These are phyloP conservation scores for Farysia itapuensis DNA, from an alignment of 1,284 basidiomycete species.

Conservation along the genomic window DNA sequence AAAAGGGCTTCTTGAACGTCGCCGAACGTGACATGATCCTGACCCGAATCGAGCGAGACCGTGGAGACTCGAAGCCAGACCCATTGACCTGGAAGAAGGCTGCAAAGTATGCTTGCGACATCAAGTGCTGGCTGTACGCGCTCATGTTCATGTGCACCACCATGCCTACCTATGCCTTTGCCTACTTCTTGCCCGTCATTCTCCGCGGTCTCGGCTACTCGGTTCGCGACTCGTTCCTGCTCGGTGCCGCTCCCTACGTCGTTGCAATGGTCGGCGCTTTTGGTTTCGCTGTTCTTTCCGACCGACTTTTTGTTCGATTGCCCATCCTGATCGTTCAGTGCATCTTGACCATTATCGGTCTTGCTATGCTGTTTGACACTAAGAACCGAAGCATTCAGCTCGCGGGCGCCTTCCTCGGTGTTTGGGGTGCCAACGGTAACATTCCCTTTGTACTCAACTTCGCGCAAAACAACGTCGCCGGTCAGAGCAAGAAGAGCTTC, in stretches of 20 bases:
- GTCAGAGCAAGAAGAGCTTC: conserved; percentile 61
- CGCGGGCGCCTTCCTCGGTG: conserved; percentile 61
- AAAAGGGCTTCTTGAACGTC: conserved; percentile 60
- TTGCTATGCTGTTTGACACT: conserved; percentile 56
- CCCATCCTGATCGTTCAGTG: conserved; percentile 59
- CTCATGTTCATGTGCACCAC: conserved; percentile 59
- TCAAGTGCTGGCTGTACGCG: conserved; percentile 62
- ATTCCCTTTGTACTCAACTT: conserved; percentile 48
- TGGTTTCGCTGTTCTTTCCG: conserved; percentile 57
- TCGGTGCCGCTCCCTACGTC: conserved; percentile 61
- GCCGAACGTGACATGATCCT: conserved; percentile 60
- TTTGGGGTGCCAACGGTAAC: conserved; percentile 57
- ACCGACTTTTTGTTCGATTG: conserved; percentile 59
- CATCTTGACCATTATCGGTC: conserved; percentile 58
- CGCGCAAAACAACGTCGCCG: conserved; percentile 60
- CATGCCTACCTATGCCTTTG: conserved; percentile 37
- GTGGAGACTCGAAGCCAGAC: conserved; percentile 62
- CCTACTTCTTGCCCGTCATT: conserved; percentile 62
- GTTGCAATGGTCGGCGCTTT: conserved; percentile 58
- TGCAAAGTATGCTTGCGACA: conserved; percentile 57
- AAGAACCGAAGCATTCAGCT: conserved; percentile 33
- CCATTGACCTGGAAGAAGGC: conserved; percentile 58
- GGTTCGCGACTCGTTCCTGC: conserved; percentile 25
- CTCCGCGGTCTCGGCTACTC: conserved; percentile 61
- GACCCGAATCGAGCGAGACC: conserved; percentile 62